Evolutionary conservation across 1,139 yeast species (phyloP).

Genomic region (Hyphopichia khmerensis): DNA sequence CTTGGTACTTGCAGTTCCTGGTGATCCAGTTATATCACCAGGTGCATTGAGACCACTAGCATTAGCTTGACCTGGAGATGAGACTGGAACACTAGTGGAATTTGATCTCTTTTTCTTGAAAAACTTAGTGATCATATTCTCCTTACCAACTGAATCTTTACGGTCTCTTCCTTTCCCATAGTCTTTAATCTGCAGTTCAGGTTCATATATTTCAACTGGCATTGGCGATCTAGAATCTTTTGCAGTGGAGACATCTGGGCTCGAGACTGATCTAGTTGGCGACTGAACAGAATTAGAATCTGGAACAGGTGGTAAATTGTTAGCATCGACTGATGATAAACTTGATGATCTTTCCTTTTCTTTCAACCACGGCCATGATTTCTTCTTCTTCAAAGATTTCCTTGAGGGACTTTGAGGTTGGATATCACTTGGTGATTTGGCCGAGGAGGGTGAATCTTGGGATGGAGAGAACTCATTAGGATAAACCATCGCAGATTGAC

Average conservation of each 20-base stretch:
- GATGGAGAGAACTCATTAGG: neutral
- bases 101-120: constrained; percentile 42
- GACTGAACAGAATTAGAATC: constrained; percentile 7
- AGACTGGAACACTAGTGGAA: constrained; percentile 8
- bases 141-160: constrained; percentile 23
- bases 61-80: constrained; percentile 4
- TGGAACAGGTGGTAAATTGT: constrained; percentile 19
- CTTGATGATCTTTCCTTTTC: constrained; percentile 38
- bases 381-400: constrained; percentile 32
- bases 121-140: constrained; percentile 43
- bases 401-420: constrained; percentile 8
- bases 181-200: constrained; percentile 8
- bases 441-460: constrained; percentile 11
- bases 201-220: constrained; percentile 7
- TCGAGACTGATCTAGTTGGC: constrained; percentile 35
- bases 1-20: neutral
- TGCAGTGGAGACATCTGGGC: constrained; percentile 23
- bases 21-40: neutral
- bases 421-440: constrained; percentile 7
- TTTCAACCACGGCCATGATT: constrained; percentile 43
- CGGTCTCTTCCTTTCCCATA: constrained; percentile 8
- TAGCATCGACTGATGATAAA: constrained; percentile 25
- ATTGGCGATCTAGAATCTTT: constrained; percentile 2
- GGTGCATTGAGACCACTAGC: constrained; percentile 1
- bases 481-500: neutral